Conservation (phyloP, 139 green algal genomes). For the Eudorina sp. region DNA sequence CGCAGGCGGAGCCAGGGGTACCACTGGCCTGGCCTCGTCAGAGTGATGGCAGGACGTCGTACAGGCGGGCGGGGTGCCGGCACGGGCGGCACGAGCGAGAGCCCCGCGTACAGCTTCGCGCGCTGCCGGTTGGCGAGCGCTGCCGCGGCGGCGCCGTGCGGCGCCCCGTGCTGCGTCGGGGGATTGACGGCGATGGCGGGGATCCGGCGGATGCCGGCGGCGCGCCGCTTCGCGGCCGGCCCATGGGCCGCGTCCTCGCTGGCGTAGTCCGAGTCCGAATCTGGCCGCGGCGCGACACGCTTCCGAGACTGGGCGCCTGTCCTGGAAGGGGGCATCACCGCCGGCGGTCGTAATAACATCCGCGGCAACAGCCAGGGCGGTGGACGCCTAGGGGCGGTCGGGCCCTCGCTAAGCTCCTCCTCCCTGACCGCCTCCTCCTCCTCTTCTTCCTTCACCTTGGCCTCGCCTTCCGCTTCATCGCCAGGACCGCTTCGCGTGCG, state of each 20-base stretch:
- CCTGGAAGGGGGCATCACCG: too few species aligned
- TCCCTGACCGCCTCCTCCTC: too few species aligned
- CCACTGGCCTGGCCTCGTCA: background rate
- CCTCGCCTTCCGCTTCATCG: too few species aligned
- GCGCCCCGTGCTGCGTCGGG: background rate
- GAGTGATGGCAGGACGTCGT: background rate
- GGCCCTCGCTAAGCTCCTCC: too few species aligned
- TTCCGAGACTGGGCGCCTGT: too few species aligned
- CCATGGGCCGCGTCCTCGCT: background rate
- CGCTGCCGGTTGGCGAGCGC: background rate
- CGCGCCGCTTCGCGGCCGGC: too few species aligned
- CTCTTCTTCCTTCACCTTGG: too few species aligned
- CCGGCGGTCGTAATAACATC: too few species aligned
- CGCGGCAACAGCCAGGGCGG: too few species aligned
- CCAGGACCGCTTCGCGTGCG: too few species aligned
- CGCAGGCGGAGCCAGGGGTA: background rate
- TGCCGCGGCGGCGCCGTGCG: background rate
- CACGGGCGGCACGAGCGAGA: slow-evolving; percentile 11
- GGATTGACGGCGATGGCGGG: background rate
- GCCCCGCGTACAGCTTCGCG: background rate
- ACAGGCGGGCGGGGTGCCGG: background rate
- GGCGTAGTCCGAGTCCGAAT: background rate
- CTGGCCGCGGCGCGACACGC: too few species aligned
- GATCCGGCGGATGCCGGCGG: background rate
- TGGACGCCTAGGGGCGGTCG: too few species aligned